Evolutionary conservation across 2,329 filamentous ascomycete genomes (phyloP).

Genomic region (Pseudopithomyces chartarum): DNA sequence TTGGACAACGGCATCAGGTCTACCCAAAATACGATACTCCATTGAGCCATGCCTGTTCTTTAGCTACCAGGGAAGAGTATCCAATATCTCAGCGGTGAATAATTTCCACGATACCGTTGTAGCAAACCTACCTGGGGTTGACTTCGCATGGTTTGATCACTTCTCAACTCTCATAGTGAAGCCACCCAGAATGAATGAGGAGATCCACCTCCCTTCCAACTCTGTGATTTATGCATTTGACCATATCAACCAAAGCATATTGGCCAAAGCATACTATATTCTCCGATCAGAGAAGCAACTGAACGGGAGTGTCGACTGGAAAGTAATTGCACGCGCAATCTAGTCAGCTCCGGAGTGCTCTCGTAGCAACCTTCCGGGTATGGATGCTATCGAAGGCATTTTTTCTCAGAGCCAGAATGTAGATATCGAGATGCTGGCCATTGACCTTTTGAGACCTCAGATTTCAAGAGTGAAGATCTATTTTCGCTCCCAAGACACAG

Average conservation of each 20-base stretch:
- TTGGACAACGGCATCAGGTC: not conserved
- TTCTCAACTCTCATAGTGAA: not conserved
- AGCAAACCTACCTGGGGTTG: not conserved
- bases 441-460: not conserved
- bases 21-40: not conserved
- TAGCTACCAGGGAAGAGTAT: not conserved
- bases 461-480: conserved; percentile 1
- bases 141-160: not conserved
- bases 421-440: not conserved
- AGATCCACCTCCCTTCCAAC: too few species aligned
- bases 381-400: not conserved
- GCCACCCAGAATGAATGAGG: not conserved
- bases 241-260: not conserved
- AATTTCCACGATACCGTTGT: not conserved
- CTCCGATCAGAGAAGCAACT: not conserved
- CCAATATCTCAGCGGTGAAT: not conserved
- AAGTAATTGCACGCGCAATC: not conserved
- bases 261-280: not conserved
- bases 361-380: not conserved
- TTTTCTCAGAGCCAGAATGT: not conserved
- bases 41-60: not conserved
- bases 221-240: conserved; percentile 3
- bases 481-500: not conserved
- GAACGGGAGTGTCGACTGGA: not conserved
- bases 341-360: not conserved